phyloP scores from a whole-genome alignment of 164 flowering plant genomes.

The Cinnamomum micranthum region DNA sequence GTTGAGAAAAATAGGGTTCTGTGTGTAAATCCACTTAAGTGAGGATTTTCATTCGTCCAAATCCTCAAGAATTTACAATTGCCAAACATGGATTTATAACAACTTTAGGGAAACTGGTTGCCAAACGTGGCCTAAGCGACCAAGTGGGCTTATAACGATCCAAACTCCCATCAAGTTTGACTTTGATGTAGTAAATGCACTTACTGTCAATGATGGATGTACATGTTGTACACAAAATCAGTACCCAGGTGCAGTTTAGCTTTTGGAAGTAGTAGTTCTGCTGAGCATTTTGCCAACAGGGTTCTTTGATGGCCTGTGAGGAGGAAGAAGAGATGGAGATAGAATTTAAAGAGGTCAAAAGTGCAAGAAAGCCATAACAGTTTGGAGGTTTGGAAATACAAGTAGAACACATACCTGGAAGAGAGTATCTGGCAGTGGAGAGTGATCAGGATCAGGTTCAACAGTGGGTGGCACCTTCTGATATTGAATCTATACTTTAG shows the following conservation, averaged over 20 bases:
- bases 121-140: not conserved
- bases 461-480: not conserved
- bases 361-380: too few species aligned
- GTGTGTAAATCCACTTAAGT: too few species aligned
- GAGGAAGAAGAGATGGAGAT: not conserved
- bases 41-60: too few species aligned
- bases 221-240: too few species aligned
- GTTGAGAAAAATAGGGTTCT: too few species aligned
- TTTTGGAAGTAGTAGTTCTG: not conserved
- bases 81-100: too few species aligned
- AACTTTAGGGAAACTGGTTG: too few species aligned
- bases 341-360: not conserved
- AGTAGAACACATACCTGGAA: not conserved
- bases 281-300: not conserved
- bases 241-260: not conserved
- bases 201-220: too few species aligned
- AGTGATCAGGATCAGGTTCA: not conserved
- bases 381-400: not conserved
- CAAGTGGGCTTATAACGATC: not conserved
- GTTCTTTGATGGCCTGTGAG: not conserved
- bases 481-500: not conserved
- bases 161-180: not conserved
- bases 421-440: not conserved
- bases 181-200: not conserved
- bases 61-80: too few species aligned